phyloP scores from a whole-genome alignment of 495 filamentous ascomycete genomes.

The Tuber indicum region DNA sequence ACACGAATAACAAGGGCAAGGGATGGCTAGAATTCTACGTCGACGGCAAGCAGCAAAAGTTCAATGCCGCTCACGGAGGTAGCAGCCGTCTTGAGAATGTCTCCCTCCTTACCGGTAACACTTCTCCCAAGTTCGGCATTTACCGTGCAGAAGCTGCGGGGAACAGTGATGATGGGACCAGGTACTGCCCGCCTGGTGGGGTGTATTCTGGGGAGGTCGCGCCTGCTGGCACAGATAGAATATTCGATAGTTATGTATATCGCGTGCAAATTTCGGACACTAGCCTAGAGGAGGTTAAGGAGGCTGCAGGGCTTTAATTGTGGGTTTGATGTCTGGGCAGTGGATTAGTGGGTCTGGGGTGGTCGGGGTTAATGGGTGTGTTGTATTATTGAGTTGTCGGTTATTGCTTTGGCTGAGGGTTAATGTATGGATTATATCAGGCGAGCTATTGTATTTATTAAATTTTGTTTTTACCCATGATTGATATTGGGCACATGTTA shows the following conservation, averaged over 20 bases:
- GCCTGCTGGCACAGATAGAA: conserved; percentile 19
- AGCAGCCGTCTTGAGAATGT: conserved; percentile 29
- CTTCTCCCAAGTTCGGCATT: conserved; percentile 42
- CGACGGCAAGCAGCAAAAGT: conserved; percentile 37
- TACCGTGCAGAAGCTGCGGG: conserved; percentile 38
- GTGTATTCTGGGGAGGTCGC: conserved; percentile 23
- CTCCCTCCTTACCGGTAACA: conserved; percentile 39
- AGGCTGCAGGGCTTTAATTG: conserved; percentile 30
- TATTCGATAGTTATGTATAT: conserved; percentile 36
- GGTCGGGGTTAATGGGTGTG: background rate
- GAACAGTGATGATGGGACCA: conserved; percentile 12
- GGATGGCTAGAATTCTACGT: conserved; percentile 37
- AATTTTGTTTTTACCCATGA: background rate
- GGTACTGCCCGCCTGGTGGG: conserved; percentile 26
- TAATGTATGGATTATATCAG: background rate
- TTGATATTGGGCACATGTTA: background rate
- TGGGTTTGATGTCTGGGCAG: background rate
- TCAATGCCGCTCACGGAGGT: conserved; percentile 38
- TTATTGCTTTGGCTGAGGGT: background rate
- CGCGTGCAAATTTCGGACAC: conserved; percentile 41
- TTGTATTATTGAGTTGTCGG: background rate
- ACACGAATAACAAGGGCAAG: conserved; percentile 35
- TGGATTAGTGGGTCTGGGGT: background rate
- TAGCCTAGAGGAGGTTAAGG: conserved; percentile 30
- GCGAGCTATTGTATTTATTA: background rate